phyloP scores from a whole-genome alignment of 306 rosid species.

The Cicer chorassanicum region DNA sequence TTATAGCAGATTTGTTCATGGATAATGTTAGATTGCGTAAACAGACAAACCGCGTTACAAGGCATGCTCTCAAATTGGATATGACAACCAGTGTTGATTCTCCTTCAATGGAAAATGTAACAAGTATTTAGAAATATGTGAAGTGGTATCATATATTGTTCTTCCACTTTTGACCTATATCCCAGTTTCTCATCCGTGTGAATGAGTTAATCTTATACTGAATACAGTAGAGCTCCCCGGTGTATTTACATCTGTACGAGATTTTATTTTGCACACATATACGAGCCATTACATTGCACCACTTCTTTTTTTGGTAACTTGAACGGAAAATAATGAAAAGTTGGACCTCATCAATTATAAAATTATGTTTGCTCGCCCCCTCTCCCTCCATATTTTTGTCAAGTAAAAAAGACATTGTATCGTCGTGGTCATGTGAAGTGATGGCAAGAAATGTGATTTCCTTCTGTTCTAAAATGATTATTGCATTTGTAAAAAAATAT shows the following conservation, averaged over 20 bases:
- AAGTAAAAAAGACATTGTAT: background rate
- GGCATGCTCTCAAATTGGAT: slow-evolving; percentile 56
- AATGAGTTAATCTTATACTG: slow-evolving; percentile 44
- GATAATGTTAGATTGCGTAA: slow-evolving; percentile 85
- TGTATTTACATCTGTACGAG: slow-evolving; percentile 48
- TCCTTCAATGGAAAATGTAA: slow-evolving; percentile 48
- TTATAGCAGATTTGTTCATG: slow-evolving; percentile 62
- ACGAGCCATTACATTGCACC: slow-evolving; percentile 42
- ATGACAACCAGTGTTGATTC: slow-evolving; percentile 52
- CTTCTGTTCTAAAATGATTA: too few species aligned
- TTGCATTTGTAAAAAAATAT: too few species aligned
- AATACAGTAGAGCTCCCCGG: slow-evolving; percentile 46
- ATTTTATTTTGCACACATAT: slow-evolving; percentile 40
- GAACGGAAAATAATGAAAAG: slow-evolving; percentile 44
- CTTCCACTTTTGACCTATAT: slow-evolving; percentile 40
- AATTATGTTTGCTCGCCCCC: background rate
- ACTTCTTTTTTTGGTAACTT: slow-evolving; percentile 39
- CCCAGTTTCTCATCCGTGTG: slow-evolving; percentile 47
- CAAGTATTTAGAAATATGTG: slow-evolving; percentile 51
- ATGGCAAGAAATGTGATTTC: background rate
- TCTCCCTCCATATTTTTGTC: background rate
- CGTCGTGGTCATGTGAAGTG: background rate
- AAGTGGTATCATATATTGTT: slow-evolving; percentile 48
- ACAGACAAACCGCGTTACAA: slow-evolving; percentile 65
- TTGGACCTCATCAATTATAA: slow-evolving; percentile 22